Base-by-base conservation (phyloP, 768 basidiomycete species). In the Leccinellum rugosiceps region DNA sequence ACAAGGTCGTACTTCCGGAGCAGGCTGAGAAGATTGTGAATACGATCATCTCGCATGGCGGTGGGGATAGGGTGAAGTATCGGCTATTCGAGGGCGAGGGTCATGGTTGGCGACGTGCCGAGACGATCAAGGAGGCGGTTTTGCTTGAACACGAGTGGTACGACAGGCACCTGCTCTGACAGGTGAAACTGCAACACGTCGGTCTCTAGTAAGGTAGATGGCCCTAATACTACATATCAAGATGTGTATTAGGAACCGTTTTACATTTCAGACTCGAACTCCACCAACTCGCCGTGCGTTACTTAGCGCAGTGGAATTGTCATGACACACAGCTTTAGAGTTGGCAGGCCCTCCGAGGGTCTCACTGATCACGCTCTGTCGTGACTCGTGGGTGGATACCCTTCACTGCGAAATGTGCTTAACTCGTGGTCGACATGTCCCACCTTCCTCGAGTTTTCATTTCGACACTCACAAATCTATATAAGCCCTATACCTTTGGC, bases 1-100 rank as follows among this genome's bases (percentile, higher is more conserved):
- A 89, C 68, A 74, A 71, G 58, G 78, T 89, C 31, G 90, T 92
- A 0, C 88, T 83, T 0, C 86, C 84, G 3, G 78, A 76, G 17
- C 89, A 92, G 64, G 80, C 88, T 0, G 57, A 67, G 47, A 63
- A 61, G 3, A 75, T 73, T 31, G 69, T 74, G 49, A 59, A 65
- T 15, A 68, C 59, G 57, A 67, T 68, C 54, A 44, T 58, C 7
- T 54, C 50, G 31, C 58, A 47, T 0, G 63, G 68, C 1, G 68
- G 65, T 15, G 50, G 26, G 13, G 63, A 65, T 30, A 60, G 60
- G 21, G 75, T 75, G 28, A 70, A 77, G 56, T 74, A 77, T 28
- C 65, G 72, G 43, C 58, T 75, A 7, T 81, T 79, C 52, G 68
- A 78, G 32, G 78, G 79, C 17, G 78, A 80, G 59, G 77, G 78